A percentile compares a stretch with the other conserved stretches of the same genome.
Evolutionary conservation across 2,329 filamentous ascomycete genomes (phyloP).

Genomic region (Ciborinia camelliae): DNA sequence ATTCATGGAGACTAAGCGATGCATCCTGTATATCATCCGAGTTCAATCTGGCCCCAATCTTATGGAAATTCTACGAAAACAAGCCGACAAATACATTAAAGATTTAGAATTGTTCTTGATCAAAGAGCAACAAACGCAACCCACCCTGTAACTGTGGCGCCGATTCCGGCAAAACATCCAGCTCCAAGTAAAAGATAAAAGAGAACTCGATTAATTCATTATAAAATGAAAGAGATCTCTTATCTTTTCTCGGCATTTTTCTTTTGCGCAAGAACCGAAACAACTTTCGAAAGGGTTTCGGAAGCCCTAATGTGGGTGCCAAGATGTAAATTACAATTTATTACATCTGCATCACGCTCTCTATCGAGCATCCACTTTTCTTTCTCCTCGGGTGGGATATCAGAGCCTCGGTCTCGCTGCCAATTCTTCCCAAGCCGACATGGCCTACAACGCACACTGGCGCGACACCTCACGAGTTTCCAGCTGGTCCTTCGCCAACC

Average conservation of each 20-base stretch:
- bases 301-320: conserved; percentile 12
- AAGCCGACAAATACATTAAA: too few species aligned
- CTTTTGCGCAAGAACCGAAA: neutral
- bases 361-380: conserved; percentile 95
- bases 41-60: conserved; percentile 88
- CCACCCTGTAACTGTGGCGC: conserved; percentile 79
- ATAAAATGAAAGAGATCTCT: neutral
- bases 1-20: conserved; percentile 98
- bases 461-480: conserved; percentile 31
- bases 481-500: conserved; percentile 33
- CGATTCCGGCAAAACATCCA: conserved; percentile 84
- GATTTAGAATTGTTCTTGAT: too few species aligned
- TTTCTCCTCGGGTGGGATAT: conserved; percentile 77
- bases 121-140: conserved; percentile 81
- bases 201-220: too few species aligned
- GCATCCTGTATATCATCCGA: conserved; percentile 94
- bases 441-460: conserved; percentile 31
- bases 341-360: conserved; percentile 77
- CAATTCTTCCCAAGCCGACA: conserved; percentile 27
- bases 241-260: neutral
- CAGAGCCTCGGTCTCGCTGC: too few species aligned
- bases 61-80: conserved; percentile 96
- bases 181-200: too few species aligned
- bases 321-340: conserved; percentile 6
- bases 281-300: neutral